Percentiles rank a stretch among this genome's conserved stretches.
Evolutionary conservation across 495 filamentous ascomycete species (phyloP).

Genomic region (Podospora anserina): DNA sequence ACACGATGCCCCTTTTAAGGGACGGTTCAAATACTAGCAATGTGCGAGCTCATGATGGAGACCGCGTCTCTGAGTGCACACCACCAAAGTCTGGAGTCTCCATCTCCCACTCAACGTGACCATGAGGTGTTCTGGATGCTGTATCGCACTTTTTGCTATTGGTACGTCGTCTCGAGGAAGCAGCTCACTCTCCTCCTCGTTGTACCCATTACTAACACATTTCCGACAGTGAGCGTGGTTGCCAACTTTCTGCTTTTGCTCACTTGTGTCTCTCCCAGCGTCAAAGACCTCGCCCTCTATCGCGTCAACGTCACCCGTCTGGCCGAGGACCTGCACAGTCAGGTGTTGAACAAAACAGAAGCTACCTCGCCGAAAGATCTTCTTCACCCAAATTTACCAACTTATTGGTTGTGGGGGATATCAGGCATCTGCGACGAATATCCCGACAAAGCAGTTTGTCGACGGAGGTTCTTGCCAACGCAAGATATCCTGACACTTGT

Average conservation of each 20-base stretch:
- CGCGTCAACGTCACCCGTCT: background rate
- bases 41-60: too few relatives aligned
- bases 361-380: background rate
- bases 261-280: background rate
- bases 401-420: background rate
- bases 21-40: too few relatives aligned
- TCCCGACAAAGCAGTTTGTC: background rate
- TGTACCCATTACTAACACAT: too few relatives aligned
- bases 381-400: background rate
- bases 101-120: too few relatives aligned
- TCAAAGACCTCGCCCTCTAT: slow-evolving; percentile 3
- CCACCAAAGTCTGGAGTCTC: too few relatives aligned
- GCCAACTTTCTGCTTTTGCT: slow-evolving; percentile 1
- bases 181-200: too few relatives aligned
- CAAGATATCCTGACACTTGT: background rate
- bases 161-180: too few relatives aligned
- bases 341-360: background rate
- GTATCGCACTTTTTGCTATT: too few relatives aligned
- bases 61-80: too few relatives aligned
- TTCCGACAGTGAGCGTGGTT: background rate
- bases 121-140: too few relatives aligned
- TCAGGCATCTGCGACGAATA: slow-evolving; percentile 1
- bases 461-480: background rate
- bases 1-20: too few relatives aligned
- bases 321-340: background rate